Conservation (phyloP, 2,329 filamentous ascomycete species). For the Berkeleyomyces rouxiae region DNA sequence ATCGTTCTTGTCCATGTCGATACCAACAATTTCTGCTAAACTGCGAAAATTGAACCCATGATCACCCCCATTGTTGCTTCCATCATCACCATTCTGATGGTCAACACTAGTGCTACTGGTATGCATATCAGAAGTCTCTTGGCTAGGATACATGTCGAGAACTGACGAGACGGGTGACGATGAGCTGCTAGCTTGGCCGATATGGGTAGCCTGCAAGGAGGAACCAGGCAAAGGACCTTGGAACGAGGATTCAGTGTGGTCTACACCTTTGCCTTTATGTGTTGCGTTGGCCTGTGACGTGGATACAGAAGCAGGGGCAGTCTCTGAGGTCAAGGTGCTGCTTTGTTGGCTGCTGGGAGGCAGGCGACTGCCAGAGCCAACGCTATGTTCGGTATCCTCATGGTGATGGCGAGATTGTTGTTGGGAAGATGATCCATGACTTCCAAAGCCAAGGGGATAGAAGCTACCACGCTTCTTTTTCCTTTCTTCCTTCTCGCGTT, state of each 20-base stretch:
- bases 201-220: constrained; percentile 35
- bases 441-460: constrained; percentile 27
- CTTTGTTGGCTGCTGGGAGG: constrained; percentile 19
- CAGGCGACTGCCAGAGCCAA: constrained; percentile 28
- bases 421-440: constrained; percentile 15
- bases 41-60: constrained; percentile 87
- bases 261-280: constrained; percentile 55
- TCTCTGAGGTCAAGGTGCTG: constrained; percentile 43
- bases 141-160: constrained; percentile 32
- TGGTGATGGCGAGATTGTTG: not conserved
- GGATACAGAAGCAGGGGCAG: constrained; percentile 22
- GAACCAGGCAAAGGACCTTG: constrained; percentile 11
- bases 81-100: constrained; percentile 32
- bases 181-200: constrained; percentile 72
- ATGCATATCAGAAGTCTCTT: constrained; percentile 30
- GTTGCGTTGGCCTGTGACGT: constrained; percentile 14
- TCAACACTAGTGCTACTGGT: constrained; percentile 38
- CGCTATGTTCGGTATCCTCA: not conserved
- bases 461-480: constrained; percentile 47
- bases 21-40: constrained; percentile 67
- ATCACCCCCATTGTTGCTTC: constrained; percentile 40
- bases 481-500: constrained; percentile 76
- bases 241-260: constrained; percentile 27
- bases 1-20: constrained; percentile 25
- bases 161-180: constrained; percentile 68